These are phyloP conservation scores for Colletotrichum lentis DNA, from an alignment of 2,329 filamentous ascomycete genomes.

Conservation along the genomic window DNA sequence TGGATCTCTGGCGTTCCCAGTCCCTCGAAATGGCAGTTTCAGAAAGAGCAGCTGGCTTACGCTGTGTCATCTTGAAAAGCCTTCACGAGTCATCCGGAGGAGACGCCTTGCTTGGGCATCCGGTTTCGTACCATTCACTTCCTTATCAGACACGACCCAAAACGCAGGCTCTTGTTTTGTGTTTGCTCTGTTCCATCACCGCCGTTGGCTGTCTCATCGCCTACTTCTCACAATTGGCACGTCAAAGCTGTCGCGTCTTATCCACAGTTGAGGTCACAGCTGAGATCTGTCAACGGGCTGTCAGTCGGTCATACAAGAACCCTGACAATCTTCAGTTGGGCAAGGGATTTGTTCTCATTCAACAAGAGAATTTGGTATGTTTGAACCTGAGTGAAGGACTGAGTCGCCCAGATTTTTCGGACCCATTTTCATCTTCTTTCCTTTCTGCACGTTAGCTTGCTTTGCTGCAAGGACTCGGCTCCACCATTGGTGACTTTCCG, in stretches of 20 bases:
- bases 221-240: constrained; percentile 3
- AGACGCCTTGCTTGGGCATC: background rate
- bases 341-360: background rate
- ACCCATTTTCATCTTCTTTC: background rate
- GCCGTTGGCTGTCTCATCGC: constrained; percentile 19
- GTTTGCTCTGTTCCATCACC: constrained; percentile 22
- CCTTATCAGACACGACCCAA: constrained; percentile 28
- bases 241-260: constrained; percentile 4
- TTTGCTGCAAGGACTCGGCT: background rate
- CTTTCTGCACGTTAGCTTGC: background rate
- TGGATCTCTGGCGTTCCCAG: constrained; percentile 10
- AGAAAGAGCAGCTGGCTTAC: constrained; percentile 33
- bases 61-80: constrained; percentile 30
- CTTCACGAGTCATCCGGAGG: constrained; percentile 25
- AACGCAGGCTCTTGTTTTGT: constrained; percentile 25
- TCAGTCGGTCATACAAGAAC: background rate
- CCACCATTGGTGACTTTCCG: background rate
- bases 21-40: background rate
- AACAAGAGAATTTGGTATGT: background rate
- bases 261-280: background rate
- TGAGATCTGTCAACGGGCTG: background rate
- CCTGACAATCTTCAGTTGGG: background rate
- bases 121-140: constrained; percentile 1
- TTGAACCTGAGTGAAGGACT: background rate
- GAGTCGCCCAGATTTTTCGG: background rate